phyloP scores from a whole-genome alignment of 2,329 filamentous ascomycete species.

The Trichoderma simmonsii region DNA sequence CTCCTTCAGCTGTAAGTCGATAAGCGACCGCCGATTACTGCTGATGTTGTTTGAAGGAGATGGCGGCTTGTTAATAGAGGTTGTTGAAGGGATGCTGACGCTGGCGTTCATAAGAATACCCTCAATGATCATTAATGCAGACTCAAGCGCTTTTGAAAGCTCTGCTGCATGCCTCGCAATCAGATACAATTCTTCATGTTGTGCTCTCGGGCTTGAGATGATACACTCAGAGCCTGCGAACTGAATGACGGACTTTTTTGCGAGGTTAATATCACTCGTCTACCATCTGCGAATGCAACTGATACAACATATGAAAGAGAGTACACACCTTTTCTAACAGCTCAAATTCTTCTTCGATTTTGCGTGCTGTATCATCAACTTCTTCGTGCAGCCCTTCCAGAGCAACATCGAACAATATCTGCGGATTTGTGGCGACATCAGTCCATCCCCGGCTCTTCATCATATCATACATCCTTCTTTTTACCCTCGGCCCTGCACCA shows the following conservation, averaged over 20 bases:
- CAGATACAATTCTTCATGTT: constrained; percentile 30
- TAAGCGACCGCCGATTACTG: constrained; percentile 14
- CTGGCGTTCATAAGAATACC: not conserved
- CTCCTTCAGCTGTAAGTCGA: constrained; percentile 29
- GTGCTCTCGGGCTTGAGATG: constrained; percentile 24
- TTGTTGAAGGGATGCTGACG: not conserved
- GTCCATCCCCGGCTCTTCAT: constrained; percentile 26
- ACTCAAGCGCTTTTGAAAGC: constrained; percentile 30
- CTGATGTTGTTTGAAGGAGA: not conserved
- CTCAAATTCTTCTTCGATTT: constrained; percentile 31
- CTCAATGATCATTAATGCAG: constrained; percentile 28
- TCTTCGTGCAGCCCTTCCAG: constrained; percentile 30
- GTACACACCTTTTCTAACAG: constrained; percentile 29
- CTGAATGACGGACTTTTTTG: constrained; percentile 27
- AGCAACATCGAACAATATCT: constrained; percentile 31
- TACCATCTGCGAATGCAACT: not conserved
- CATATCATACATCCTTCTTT: constrained; percentile 26
- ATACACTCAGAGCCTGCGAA: constrained; percentile 20
- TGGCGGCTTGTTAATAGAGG: not conserved
- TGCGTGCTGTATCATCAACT: constrained; percentile 30
- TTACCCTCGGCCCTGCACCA: constrained; percentile 24
- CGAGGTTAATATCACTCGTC: not conserved
- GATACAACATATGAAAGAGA: not conserved
- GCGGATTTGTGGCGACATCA: constrained; percentile 25
- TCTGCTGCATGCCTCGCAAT: constrained; percentile 32